A percentile compares a stretch with the other conserved stretches of the same genome.
Evolutionary conservation across 257 asterid genomes (phyloP).

Genomic region (Solanum dulcamara): DNA sequence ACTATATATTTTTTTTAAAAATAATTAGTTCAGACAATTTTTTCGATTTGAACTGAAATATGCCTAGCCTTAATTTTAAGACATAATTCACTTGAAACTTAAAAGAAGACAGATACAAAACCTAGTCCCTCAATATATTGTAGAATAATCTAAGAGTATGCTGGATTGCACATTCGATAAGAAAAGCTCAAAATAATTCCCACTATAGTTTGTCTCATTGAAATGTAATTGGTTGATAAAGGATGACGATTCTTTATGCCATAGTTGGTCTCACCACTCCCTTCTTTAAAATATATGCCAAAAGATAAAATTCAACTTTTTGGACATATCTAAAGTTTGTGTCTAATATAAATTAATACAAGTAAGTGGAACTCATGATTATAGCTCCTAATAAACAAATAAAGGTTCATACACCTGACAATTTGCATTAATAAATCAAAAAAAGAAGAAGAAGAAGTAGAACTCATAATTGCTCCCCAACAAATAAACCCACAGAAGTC

Average conservation of each 20-base stretch:
- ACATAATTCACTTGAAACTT: too few species aligned
- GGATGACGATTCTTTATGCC: background rate
- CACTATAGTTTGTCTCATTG: background rate
- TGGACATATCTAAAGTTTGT: background rate
- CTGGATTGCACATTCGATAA: background rate
- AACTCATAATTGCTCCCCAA: background rate
- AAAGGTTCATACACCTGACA: background rate
- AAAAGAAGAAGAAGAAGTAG: background rate
- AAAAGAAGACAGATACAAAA: background rate
- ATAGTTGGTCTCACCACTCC: background rate
- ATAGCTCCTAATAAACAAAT: background rate
- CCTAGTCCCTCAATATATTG: too few species aligned
- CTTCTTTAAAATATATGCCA: background rate
- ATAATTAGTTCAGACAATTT: background rate
- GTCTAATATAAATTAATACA: background rate
- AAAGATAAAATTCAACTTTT: background rate
- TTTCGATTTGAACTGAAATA: background rate
- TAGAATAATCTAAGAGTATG: background rate
- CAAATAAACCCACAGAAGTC: background rate
- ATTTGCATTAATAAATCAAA: background rate
- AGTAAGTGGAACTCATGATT: background rate
- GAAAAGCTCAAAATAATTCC: background rate
- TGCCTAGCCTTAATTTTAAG: background rate
- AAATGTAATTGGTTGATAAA: background rate
- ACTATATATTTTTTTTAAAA: too few species aligned